These are phyloP conservation scores for Galerina marginata DNA, from an alignment of 768 basidiomycete species.

Conservation along the genomic window DNA sequence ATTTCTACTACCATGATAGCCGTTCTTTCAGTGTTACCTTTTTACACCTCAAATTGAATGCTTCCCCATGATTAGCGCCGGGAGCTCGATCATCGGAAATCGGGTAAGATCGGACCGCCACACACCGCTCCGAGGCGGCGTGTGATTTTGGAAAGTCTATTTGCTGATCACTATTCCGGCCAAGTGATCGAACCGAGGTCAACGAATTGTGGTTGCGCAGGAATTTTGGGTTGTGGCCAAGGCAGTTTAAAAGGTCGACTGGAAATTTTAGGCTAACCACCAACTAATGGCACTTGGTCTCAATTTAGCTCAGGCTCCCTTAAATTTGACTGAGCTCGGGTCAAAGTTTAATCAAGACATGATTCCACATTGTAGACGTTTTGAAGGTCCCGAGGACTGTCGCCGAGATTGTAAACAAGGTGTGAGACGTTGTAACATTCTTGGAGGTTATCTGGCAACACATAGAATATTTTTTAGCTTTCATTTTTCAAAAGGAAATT, in stretches of 20 bases:
- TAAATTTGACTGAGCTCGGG: too few species aligned
- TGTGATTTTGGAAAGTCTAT: conserved; percentile 2
- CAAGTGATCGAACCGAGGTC: too few species aligned
- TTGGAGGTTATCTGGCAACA: not conserved
- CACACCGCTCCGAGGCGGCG: conserved; percentile 1
- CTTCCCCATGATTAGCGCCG: not conserved
- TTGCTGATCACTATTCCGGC: not conserved
- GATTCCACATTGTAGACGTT: not conserved
- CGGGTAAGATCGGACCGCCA: not conserved
- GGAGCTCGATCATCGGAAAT: not conserved
- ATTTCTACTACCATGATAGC: too few species aligned
- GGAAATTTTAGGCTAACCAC: too few species aligned
- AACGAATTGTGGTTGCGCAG: too few species aligned
- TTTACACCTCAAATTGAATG: too few species aligned
- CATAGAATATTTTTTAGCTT: not conserved
- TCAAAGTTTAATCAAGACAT: too few species aligned
- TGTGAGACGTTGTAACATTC: not conserved
- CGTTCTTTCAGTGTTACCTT: too few species aligned
- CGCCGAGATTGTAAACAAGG: not conserved
- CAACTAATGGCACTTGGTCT: too few species aligned
- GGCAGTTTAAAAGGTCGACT: too few species aligned
- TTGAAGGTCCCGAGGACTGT: not conserved
- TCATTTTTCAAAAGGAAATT: not conserved
- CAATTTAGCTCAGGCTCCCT: too few species aligned
- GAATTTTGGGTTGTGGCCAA: too few species aligned